Base-by-base conservation (phyloP, 768 basidiomycete genomes). In the Leccinum olivaceopallidum region DNA sequence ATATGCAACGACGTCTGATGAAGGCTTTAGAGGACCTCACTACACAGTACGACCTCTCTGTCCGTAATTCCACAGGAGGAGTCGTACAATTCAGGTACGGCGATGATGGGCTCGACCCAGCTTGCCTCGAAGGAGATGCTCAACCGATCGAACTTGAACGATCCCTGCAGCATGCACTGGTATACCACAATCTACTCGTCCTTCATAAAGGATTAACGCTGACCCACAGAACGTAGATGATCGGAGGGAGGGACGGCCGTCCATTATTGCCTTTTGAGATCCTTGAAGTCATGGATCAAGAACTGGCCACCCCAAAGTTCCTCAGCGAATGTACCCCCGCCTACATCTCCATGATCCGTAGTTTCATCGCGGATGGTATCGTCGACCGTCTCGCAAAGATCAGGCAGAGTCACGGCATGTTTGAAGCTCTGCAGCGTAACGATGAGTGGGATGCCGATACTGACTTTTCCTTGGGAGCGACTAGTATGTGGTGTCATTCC, bases 1-100 rank as follows among this genome's bases (percentile, higher is more conserved):
- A 99, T 78, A 99, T 99, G 96, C 94, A 96, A 70, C 87, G 97
- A 54, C 92, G 97, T 59, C 76, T 99, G 62, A 98, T 99, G 97
- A 99, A 99, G 73, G 96, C 96, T 3, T 76, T 99, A 65, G 97
- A 99, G 71, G 97, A 99, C 77, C 79, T 99, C 39, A 94, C 93
- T 3, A 94, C 92, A 0, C 94, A 96, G 59, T 99, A 99, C 72
- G 97, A 99, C 75, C 77, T 94, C 24, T 94, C 94, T 9, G 96
- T 99, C 24, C 85, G 97, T 32, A 98, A 95, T 74, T 95, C 95
- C 3, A 85, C 85, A 0, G 97, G 97, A 4, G 95, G 94, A 51
- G 85, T 99, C 16, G 95, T 99, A 4, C 97, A 99, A 70, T 99
- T 99, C 78, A 81, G 83, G 32, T 99, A 97, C 66, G 97, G 97